Evolutionary conservation across 2,329 filamentous ascomycete species (phyloP).

Genomic region (Xylaria multiplex): DNA sequence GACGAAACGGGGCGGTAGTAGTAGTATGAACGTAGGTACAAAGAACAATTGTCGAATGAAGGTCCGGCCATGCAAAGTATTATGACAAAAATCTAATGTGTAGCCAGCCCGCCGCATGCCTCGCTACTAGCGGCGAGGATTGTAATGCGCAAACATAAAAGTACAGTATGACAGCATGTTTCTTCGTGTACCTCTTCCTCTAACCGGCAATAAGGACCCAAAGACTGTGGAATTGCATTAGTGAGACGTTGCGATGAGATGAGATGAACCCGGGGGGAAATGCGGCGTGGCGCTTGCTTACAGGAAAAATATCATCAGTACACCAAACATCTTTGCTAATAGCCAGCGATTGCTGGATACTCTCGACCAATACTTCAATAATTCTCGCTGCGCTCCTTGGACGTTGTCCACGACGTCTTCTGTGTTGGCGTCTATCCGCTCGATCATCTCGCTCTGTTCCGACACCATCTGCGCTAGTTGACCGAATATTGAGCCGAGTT

Average conservation of each 20-base stretch:
- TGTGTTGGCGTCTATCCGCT: constrained; percentile 95
- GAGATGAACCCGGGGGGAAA: not conserved
- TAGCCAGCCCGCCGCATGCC: constrained; percentile 28
- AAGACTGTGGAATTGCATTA: constrained; percentile 54
- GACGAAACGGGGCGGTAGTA: not conserved
- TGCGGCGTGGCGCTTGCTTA: constrained; percentile 54
- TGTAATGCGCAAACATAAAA: constrained; percentile 45
- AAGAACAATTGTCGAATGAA: constrained; percentile 24
- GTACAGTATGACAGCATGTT: constrained; percentile 33
- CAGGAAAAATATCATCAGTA: constrained; percentile 93
- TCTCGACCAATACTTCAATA: constrained; percentile 96
- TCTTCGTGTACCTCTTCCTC: constrained; percentile 13
- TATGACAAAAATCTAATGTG: constrained; percentile 37
- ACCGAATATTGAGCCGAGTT: constrained; percentile 91
- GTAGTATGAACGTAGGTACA: constrained; percentile 6
- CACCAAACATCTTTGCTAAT: constrained; percentile 85
- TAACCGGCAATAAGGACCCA: constrained; percentile 74
- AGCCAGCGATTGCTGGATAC: constrained; percentile 97
- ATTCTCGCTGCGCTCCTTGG: constrained; percentile 91
- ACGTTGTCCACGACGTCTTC: constrained; percentile 99
- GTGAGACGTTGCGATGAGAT: not conserved
- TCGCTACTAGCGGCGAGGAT: constrained; percentile 20
- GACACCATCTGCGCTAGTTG: constrained; percentile 97
- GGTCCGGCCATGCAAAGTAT: constrained; percentile 36
- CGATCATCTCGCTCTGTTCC: constrained; percentile 95